Evolutionary conservation across 2,329 filamentous ascomycete species (phyloP).

Genomic region (Teratosphaeria zuluensis): DNA sequence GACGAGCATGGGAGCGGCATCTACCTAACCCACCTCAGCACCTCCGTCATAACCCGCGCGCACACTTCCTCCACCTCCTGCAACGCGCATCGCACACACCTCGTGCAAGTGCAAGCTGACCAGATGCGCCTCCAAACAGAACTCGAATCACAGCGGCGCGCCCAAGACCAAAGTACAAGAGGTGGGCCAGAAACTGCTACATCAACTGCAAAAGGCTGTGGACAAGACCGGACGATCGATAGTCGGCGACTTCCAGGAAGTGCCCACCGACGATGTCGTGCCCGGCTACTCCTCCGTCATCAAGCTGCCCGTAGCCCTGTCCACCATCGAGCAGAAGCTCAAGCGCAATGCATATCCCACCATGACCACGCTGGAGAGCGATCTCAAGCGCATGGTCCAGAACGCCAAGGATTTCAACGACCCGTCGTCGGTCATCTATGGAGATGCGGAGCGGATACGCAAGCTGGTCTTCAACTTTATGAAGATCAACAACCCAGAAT

Average conservation of each 20-base stretch:
- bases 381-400: conserved; percentile 76
- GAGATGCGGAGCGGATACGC: conserved; percentile 76
- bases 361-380: conserved; percentile 68
- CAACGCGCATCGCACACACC: neutral
- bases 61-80: neutral
- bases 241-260: conserved; percentile 62
- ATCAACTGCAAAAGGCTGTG: conserved; percentile 63
- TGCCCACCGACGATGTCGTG: conserved; percentile 45
- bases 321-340: conserved; percentile 66
- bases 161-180: conserved; percentile 33
- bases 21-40: conserved; percentile 14
- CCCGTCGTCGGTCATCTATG: conserved; percentile 60
- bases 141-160: conserved; percentile 17
- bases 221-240: conserved; percentile 79
- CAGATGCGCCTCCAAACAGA: conserved; percentile 13
- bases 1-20: conserved; percentile 15
- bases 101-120: conserved; percentile 8
- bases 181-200: conserved; percentile 62
- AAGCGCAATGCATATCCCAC: conserved; percentile 57
- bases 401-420: conserved; percentile 81
- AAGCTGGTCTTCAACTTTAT: conserved; percentile 84
- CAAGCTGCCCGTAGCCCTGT: conserved; percentile 67
- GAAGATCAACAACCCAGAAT: conserved; percentile 77
- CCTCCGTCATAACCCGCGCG: conserved; percentile 19
- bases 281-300: conserved; percentile 71